These are phyloP conservation scores for Emmonsia crescens DNA, from an alignment of 2,329 filamentous ascomycete genomes.

Conservation along the genomic window DNA sequence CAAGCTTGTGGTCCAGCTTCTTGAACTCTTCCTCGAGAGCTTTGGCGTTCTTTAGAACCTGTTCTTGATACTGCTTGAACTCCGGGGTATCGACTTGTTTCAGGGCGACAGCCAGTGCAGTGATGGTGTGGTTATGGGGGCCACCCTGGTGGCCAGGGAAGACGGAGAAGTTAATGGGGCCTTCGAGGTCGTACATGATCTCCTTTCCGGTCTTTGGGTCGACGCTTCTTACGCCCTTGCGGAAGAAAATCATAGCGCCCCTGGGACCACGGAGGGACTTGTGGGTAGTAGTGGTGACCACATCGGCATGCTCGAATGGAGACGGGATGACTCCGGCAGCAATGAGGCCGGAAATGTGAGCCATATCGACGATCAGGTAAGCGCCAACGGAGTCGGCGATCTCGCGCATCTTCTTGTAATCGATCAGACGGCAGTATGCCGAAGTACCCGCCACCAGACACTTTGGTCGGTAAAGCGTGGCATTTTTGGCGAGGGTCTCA, in stretches of 20 bases:
- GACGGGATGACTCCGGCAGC: constrained; percentile 84
- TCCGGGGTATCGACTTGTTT: constrained; percentile 85
- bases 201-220: constrained; percentile 80
- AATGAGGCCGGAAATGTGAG: constrained; percentile 89
- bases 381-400: constrained; percentile 85
- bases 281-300: constrained; percentile 96
- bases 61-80: constrained; percentile 85
- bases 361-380: constrained; percentile 93
- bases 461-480: constrained; percentile 85
- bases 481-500: constrained; percentile 75
- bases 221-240: constrained; percentile 74
- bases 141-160: constrained; percentile 98
- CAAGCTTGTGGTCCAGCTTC: constrained; percentile 64
- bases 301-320: constrained; percentile 80
- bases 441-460: constrained; percentile 90
- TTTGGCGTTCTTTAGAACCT: constrained; percentile 84
- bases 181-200: constrained; percentile 79
- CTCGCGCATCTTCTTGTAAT: constrained; percentile 84
- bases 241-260: constrained; percentile 97
- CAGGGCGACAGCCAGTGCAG: constrained; percentile 82
- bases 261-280: constrained; percentile 92
- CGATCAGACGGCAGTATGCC: constrained; percentile 90
- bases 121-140: constrained; percentile 98
- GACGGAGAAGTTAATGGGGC: constrained; percentile 88
- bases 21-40: constrained; percentile 70